phyloP scores from a whole-genome alignment of 441 rosid species.

The Erysimum cheiri region DNA sequence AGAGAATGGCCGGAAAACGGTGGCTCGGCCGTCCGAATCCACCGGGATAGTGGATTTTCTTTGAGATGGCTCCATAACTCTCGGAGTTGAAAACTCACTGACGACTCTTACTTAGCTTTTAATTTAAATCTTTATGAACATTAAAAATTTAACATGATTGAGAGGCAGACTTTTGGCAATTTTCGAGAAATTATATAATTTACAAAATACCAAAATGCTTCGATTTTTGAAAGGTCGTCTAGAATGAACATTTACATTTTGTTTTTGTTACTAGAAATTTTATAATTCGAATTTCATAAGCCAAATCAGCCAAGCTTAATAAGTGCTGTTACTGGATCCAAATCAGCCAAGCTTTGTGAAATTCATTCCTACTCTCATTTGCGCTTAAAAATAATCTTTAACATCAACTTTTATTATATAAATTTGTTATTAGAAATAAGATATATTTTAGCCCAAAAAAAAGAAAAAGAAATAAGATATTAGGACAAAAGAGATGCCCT shows the following conservation, averaged over 20 bases:
- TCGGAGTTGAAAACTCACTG: neutral
- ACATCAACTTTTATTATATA: neutral
- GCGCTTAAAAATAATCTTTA: neutral
- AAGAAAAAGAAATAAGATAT: neutral
- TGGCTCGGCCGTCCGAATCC: conserved; percentile 60
- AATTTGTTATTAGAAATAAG: neutral
- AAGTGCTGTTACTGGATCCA: neutral
- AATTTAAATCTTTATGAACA: neutral
- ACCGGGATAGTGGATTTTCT: conserved; percentile 46
- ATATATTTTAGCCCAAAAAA: no score
- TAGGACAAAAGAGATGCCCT: neutral
- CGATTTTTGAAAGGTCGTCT: neutral
- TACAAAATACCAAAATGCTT: neutral
- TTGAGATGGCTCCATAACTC: conserved; percentile 15
- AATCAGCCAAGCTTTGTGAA: neutral
- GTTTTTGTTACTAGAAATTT: no score
- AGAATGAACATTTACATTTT: neutral
- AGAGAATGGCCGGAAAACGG: conserved; percentile 63
- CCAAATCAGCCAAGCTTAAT: neutral
- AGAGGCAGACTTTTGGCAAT: conserved; percentile 13
- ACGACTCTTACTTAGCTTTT: neutral
- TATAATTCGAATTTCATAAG: no score
- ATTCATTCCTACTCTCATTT: neutral
- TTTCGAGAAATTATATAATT: neutral
- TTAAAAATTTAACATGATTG: neutral